phyloP scores from a whole-genome alignment of 306 rosid genomes.

The Lagenaria siceraria region DNA sequence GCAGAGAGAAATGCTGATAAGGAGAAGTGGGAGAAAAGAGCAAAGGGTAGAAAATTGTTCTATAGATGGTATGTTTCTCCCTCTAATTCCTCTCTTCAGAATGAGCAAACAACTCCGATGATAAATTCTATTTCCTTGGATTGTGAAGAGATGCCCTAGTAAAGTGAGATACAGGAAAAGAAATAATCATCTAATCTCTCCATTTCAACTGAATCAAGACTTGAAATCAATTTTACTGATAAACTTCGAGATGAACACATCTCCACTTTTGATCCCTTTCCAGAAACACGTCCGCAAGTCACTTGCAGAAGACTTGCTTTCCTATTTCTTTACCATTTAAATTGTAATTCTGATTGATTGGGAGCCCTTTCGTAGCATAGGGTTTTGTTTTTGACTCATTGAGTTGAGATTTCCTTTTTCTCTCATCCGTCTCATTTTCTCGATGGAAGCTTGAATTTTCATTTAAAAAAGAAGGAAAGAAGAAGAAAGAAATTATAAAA shows the following conservation, averaged over 20 bases:
- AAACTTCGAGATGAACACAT: not conserved
- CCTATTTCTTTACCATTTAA: not conserved
- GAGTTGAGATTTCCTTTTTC: not conserved
- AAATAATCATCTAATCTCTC: not conserved
- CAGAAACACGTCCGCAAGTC: not conserved
- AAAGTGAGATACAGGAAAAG: not conserved
- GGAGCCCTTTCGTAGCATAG: not conserved
- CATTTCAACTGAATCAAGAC: not conserved
- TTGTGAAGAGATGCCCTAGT: not conserved
- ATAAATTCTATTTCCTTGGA: not conserved
- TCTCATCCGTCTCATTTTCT: not conserved
- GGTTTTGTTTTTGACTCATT: not conserved
- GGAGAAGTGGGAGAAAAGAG: not conserved
- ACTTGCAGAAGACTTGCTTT: not conserved
- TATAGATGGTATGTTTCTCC: not conserved
- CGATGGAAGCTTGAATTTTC: not conserved
- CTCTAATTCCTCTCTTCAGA: not conserved
- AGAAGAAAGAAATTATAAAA: not conserved
- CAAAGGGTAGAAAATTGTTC: not conserved
- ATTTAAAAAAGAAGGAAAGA: not conserved
- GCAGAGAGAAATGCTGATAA: not conserved
- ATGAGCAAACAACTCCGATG: not conserved
- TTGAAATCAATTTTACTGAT: not conserved
- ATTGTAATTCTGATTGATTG: not conserved
- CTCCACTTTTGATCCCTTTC: not conserved